A percentile compares a stretch with the other conserved stretches of the same genome.
Conservation (phyloP, 116 monocot genomes). For the Zostera marina region DNA sequence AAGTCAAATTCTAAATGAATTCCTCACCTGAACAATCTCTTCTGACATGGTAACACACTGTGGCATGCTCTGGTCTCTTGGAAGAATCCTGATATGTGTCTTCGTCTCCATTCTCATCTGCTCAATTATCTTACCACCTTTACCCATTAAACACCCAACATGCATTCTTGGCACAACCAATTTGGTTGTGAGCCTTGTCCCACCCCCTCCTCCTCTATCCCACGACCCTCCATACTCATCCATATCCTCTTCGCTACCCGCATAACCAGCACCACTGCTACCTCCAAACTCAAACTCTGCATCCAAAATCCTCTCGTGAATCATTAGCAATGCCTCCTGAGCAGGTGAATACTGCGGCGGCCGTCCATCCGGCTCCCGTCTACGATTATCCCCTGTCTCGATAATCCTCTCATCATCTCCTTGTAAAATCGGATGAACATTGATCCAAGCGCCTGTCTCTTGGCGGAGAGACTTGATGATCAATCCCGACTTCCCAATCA, state of each 20-base stretch:
- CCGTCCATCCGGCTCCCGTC: constrained; percentile 66
- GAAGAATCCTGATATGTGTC: constrained; percentile 85
- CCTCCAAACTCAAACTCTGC: constrained; percentile 25
- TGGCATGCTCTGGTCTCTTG: constrained; percentile 67
- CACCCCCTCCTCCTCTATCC: constrained; percentile 5
- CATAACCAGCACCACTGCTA: not conserved
- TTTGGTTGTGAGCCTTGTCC: constrained; percentile 45
- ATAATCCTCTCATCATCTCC: constrained; percentile 82
- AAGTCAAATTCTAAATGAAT: not conserved
- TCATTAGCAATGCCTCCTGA: constrained; percentile 59
- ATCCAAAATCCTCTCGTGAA: constrained; percentile 68
- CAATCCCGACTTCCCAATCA: constrained; percentile 48
- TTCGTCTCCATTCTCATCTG: constrained; percentile 95
- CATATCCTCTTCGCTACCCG: constrained; percentile 17
- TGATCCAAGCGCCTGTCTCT: constrained; percentile 78
- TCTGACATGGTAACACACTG: constrained; percentile 59
- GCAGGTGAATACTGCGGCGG: constrained; percentile 75
- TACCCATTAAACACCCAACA: constrained; percentile 87
- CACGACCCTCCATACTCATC: constrained; percentile 10
- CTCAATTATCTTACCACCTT: constrained; percentile 95
- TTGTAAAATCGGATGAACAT: constrained; percentile 45
- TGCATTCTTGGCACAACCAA: constrained; percentile 74
- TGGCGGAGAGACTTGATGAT: constrained; percentile 47
- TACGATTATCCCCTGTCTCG: constrained; percentile 57
- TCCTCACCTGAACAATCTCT: constrained; percentile 81